Conservation (phyloP, 169 alveolate genomes). For the Plasmodium vivax region DNA sequence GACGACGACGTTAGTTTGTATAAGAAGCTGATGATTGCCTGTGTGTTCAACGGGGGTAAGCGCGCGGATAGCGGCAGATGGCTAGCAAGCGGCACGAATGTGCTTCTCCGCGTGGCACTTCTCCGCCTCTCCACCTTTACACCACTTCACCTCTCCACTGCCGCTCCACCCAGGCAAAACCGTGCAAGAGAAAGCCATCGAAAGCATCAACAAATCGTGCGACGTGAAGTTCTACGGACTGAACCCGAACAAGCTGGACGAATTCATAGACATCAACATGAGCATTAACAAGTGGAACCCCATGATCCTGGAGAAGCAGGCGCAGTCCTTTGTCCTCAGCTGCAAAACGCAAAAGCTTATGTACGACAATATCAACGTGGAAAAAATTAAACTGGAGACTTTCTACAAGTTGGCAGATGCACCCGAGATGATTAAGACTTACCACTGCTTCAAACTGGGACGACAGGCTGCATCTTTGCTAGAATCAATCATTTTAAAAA, state of each 20-base stretch:
- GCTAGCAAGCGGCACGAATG: too few species aligned
- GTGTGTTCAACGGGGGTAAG: constrained; percentile 68
- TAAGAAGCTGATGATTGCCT: constrained; percentile 38
- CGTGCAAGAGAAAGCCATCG: constrained; percentile 23
- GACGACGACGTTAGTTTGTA: constrained; percentile 38
- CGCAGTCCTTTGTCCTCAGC: constrained; percentile 12
- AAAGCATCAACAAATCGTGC: constrained; percentile 21
- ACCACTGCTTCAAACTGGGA: constrained; percentile 46
- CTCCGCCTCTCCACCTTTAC: background rate
- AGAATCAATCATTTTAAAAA: constrained; percentile 51
- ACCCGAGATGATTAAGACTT: constrained; percentile 61
- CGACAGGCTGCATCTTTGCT: constrained; percentile 46
- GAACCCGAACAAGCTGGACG: background rate
- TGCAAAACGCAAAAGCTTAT: constrained; percentile 23
- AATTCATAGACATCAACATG: constrained; percentile 25
- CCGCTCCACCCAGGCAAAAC: background rate
- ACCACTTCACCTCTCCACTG: background rate
- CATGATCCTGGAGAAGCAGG: constrained; percentile 3
- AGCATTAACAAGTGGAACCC: constrained; percentile 52
- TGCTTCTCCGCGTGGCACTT: background rate
- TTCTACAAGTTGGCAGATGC: constrained; percentile 28
- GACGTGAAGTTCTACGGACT: constrained; percentile 18
- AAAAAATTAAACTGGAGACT: background rate
- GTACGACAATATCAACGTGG: constrained; percentile 10
- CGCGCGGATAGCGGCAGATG: background rate